Evolutionary conservation across 345 rosid species (phyloP).

Genomic region (Citrus cavaleriei): DNA sequence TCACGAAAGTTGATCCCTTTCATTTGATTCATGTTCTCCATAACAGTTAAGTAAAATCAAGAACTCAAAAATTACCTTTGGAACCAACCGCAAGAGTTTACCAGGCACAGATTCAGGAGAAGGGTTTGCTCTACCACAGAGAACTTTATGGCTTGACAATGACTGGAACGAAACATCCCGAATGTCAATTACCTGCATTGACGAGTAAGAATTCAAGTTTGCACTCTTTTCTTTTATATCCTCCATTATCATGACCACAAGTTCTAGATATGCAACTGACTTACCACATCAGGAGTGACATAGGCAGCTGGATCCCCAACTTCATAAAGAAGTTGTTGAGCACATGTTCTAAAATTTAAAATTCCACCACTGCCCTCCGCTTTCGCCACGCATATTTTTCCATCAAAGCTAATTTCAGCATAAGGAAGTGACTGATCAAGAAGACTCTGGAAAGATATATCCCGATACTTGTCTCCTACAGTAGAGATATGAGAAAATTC

Average conservation of each 20-base stretch:
- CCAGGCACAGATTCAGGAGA: slow-evolving; percentile 51
- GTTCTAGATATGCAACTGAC: slow-evolving; percentile 21
- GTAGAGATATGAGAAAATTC: slow-evolving; percentile 14
- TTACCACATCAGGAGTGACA: slow-evolving; percentile 91
- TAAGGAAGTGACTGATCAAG: slow-evolving; percentile 82
- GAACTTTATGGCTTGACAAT: slow-evolving; percentile 54
- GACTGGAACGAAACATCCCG: slow-evolving; percentile 64
- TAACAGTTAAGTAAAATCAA: not conserved
- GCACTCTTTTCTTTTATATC: not conserved
- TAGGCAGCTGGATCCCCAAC: slow-evolving; percentile 84
- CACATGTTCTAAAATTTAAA: slow-evolving; percentile 66
- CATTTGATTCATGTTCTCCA: not conserved
- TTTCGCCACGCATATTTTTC: slow-evolving; percentile 58
- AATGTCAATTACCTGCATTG: slow-evolving; percentile 67
- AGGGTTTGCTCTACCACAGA: slow-evolving; percentile 74
- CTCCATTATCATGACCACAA: not conserved
- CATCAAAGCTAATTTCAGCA: slow-evolving; percentile 67
- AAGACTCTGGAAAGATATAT: slow-evolving; percentile 51
- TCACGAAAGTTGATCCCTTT: not conserved
- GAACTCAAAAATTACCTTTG: slow-evolving; percentile 48
- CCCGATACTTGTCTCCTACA: slow-evolving; percentile 68
- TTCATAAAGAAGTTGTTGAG: slow-evolving; percentile 90
- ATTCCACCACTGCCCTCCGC: slow-evolving; percentile 78
- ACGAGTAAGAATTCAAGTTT: slow-evolving; percentile 13
- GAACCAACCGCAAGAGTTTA: slow-evolving; percentile 67